These are phyloP conservation scores for Gracilaria caudata DNA, from an alignment of 23 red algal species.

Conservation along the genomic window DNA sequence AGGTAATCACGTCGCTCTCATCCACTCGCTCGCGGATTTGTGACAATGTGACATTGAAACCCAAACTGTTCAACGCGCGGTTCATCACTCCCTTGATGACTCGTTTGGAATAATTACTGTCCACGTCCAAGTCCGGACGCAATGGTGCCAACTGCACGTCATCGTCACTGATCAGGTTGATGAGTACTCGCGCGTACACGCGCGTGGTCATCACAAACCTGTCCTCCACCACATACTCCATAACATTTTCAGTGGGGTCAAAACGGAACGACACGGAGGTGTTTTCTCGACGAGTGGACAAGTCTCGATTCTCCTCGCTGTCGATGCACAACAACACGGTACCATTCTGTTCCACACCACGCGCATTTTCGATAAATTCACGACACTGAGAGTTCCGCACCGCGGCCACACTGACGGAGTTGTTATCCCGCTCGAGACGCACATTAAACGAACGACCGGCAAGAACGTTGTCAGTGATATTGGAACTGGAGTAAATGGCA, in stretches of 20 bases:
- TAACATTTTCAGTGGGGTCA: neutral
- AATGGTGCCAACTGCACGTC: neutral
- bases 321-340: slow-evolving; percentile 3
- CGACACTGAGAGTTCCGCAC: neutral
- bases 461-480: neutral
- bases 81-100: neutral
- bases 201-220: neutral
- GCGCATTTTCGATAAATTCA: neutral
- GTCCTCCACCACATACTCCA: neutral
- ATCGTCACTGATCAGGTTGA: neutral
- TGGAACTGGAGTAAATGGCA: slow-evolving; percentile 1
- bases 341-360: slow-evolving; percentile 4
- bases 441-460: neutral
- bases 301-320: neutral
- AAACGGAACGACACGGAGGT: neutral
- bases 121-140: neutral
- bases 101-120: neutral
- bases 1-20: neutral
- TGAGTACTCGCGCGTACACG: neutral
- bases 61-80: neutral
- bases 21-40: neutral
- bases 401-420: neutral
- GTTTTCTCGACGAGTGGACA: neutral
- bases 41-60: neutral
- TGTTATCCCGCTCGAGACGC: neutral